These are phyloP conservation scores for Myxozyma geophila DNA, from an alignment of 805 yeast genomes.

Conservation along the genomic window DNA sequence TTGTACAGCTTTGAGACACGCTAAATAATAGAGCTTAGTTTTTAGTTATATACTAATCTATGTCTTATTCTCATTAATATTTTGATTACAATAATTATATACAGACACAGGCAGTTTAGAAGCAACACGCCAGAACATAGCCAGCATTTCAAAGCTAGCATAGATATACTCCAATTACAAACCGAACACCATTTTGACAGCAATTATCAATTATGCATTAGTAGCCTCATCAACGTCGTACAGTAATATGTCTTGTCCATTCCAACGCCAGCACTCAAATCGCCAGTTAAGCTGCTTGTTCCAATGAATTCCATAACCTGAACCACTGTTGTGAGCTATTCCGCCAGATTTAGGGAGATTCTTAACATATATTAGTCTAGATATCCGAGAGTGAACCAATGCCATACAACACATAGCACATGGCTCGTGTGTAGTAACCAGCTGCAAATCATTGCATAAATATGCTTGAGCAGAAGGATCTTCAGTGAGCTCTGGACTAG, in stretches of 20 bases:
- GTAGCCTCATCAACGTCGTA: conserved; percentile 22
- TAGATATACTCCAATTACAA: not conserved
- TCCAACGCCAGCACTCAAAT: conserved; percentile 80
- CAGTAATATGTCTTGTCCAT: conserved; percentile 44
- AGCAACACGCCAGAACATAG: not conserved
- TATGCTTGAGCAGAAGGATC: conserved; percentile 48
- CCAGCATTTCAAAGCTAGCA: not conserved
- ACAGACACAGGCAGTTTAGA: not conserved
- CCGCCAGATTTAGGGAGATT: conserved; percentile 59
- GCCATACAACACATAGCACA: conserved; percentile 98
- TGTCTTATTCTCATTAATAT: not conserved
- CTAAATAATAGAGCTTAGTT: too few relatives aligned
- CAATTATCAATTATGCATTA: conserved; percentile 15
- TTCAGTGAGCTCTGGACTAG: not conserved
- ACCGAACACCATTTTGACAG: not conserved
- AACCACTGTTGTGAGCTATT: conserved; percentile 60
- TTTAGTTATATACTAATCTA: not conserved
- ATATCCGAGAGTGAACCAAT: conserved; percentile 82
- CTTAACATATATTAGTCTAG: conserved; percentile 64
- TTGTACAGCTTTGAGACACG: too few relatives aligned
- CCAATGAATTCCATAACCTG: conserved; percentile 74
- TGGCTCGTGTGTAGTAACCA: conserved; percentile 93
- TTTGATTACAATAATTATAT: not conserved
- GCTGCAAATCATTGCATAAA: conserved; percentile 74
- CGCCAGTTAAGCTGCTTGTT: conserved; percentile 82